Evolutionary conservation across 23 red algal species (phyloP), one percentile per base, ranked within the genome.

Genomic region (Gracilaria vermiculophylla): DNA sequence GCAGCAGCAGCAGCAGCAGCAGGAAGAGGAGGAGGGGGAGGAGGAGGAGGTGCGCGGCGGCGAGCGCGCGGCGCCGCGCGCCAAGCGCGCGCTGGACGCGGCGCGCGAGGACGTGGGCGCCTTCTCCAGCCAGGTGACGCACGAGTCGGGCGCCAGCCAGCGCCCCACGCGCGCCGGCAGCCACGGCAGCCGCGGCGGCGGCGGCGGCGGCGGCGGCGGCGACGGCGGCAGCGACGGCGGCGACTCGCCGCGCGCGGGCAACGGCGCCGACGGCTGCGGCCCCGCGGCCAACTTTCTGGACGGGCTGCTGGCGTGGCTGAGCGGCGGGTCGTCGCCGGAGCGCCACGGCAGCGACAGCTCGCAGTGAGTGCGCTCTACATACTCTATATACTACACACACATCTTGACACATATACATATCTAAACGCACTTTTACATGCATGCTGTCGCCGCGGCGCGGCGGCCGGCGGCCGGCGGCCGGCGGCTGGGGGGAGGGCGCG

Each of bases 211-310:
- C 29, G 55, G 47, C 24, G 81, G 73, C 43, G 81, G 81, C 17
- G 67, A 33, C 19, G 54, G 48, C 0, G n/a, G 37, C 23, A 41
- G 53, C 2, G 60, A 82, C 19, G 78, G 23, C 34, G 65, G 23
- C 16, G 60, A 64, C 48, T 25, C 78, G 11, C 20, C 78, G 31
- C 20, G 20, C 33, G 20, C 48, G 51, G 47, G 56, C 19, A 82
- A 47, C 32, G 39, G 78, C 29, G 55, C 39, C 24, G 81, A 86
- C 43, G 81, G 81, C 17, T 67, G 23, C 19, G 54, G 48, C 0
- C 84, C 77, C 34, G 20, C 69, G 0, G 27, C 69, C 28, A 88
- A 88, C 53, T 88, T 88, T 57, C 57, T 88, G 34, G 84, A 77
- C 32, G 84, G 84, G 5, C 60, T 88, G 3, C 43, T 51, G 5